Evolutionary conservation across 148 eudicot genomes (phyloP).

Genomic region (Cornus florida): DNA sequence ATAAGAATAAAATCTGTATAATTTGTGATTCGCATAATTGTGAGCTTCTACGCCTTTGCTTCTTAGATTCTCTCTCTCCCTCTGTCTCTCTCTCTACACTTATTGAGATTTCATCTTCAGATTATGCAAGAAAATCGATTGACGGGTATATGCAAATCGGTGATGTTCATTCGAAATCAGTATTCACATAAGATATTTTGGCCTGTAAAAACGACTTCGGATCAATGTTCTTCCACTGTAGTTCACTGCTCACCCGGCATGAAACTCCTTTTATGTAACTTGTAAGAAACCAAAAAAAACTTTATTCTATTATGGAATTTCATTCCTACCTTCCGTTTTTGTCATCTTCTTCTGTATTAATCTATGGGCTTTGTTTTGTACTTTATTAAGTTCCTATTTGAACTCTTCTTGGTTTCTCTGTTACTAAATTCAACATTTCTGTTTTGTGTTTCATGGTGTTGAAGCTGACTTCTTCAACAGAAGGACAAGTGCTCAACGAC

Average conservation of each 20-base stretch:
- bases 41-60: background rate
- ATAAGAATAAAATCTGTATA: background rate
- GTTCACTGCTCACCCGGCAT: background rate
- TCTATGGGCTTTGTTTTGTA: background rate
- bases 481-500: constrained; percentile 31
- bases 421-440: background rate
- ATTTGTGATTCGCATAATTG: background rate
- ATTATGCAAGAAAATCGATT: constrained; percentile 30
- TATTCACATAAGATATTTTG: constrained; percentile 30
- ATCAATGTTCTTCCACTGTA: constrained; percentile 11
- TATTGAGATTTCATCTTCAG: background rate
- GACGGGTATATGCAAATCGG: constrained; percentile 32
- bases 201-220: background rate
- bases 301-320: background rate
- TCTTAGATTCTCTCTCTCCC: background rate
- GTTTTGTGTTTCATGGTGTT: constrained; percentile 19
- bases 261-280: background rate
- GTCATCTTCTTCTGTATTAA: background rate
- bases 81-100: background rate
- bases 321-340: background rate
- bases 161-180: constrained; percentile 27
- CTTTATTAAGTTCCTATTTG: background rate
- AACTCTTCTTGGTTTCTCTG: background rate
- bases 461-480: constrained; percentile 16
- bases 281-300: background rate